These are phyloP conservation scores for Suillus lakei DNA, from an alignment of 768 basidiomycete genomes.

Conservation along the genomic window DNA sequence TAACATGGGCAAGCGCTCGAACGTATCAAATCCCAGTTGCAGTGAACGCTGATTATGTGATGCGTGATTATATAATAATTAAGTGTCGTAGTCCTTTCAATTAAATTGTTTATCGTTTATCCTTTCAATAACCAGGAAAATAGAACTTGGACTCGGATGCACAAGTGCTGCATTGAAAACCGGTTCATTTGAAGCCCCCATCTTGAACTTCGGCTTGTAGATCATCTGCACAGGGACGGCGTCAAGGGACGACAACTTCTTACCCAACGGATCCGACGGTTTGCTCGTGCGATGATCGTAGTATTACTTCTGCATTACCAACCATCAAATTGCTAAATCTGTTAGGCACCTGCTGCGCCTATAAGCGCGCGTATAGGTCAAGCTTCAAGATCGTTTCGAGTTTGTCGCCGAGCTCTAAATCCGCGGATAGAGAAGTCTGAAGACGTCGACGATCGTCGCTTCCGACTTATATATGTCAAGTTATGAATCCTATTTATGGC, in stretches of 20 bases:
- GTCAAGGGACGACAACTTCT: not conserved
- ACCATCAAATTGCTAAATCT: constrained; percentile 3
- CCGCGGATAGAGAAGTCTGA: not conserved
- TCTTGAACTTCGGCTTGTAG: not conserved
- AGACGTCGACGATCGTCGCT: not conserved
- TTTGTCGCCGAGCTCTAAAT: not conserved
- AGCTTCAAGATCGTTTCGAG: not conserved
- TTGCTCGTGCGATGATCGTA: constrained; percentile 1
- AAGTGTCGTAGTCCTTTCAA: not conserved
- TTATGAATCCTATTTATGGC: not conserved
- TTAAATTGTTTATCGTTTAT: not conserved
- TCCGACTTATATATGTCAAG: not conserved
- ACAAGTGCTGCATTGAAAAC: not conserved
- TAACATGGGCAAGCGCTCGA: not conserved
- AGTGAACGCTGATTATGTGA: not conserved
- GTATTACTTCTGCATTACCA: not conserved
- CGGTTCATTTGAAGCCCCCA: not conserved
- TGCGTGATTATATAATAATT: not conserved
- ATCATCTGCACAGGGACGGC: not conserved
- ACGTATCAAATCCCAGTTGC: no score
- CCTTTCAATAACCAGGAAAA: not conserved
- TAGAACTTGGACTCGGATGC: not conserved
- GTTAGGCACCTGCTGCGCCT: not conserved
- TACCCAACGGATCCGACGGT: not conserved
- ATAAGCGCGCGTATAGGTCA: not conserved